Evolutionary conservation across 2,329 filamentous ascomycete genomes (phyloP).

Genomic region (Ceratocystiopsis brevicomis): DNA sequence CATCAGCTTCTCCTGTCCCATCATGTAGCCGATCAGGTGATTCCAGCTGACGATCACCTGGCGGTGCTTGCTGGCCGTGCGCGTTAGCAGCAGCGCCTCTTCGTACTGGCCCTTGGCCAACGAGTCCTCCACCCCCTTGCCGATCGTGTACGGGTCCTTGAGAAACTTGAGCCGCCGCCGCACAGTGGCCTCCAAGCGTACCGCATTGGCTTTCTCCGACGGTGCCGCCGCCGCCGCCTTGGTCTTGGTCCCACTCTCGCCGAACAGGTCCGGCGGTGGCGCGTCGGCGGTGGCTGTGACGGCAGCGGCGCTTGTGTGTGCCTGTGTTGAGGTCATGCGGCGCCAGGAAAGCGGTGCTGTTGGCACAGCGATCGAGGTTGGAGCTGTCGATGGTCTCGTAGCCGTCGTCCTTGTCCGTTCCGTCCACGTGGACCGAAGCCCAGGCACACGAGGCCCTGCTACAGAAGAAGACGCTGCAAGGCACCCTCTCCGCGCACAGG

Average conservation of each 20-base stretch:
- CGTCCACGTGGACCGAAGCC: not conserved
- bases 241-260: no score
- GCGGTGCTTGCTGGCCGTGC: conserved; percentile 45
- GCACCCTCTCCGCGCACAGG: conserved; percentile 12
- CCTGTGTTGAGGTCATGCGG: no score
- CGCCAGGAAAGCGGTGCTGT: no score
- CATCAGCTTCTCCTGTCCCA: conserved; percentile 40
- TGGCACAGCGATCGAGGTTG: not conserved
- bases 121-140: conserved; percentile 42
- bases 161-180: conserved; percentile 22
- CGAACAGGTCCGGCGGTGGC: no score
- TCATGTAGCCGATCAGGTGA: conserved; percentile 52
- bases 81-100: conserved; percentile 49
- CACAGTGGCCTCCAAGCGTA: not conserved
- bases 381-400: not conserved
- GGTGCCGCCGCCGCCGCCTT: no score
- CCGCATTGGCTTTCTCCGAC: not conserved
- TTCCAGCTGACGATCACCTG: conserved; percentile 73
- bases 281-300: no score
- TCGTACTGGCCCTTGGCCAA: conserved; percentile 41
- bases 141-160: conserved; percentile 54
- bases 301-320: no score
- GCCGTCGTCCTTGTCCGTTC: not conserved
- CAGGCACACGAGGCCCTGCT: no score
- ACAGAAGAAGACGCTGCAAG: no score